Base-by-base conservation (phyloP, 2,329 filamentous ascomycete species). In the Tolypocladium amazonense region DNA sequence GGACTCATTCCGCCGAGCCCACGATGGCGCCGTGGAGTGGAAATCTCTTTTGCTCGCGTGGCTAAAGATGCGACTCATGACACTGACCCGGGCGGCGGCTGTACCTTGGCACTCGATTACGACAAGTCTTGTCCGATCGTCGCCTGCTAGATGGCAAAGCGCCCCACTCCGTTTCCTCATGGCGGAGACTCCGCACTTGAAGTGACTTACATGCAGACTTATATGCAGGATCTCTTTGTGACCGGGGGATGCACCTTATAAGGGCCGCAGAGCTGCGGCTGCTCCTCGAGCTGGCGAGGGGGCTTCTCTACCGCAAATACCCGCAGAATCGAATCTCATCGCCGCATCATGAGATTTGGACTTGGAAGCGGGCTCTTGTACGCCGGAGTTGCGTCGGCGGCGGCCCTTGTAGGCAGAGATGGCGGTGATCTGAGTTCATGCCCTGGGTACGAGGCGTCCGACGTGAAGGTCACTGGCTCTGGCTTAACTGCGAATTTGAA, bases 401-500 rank as follows among this genome's bases (percentile, higher is more conserved):
- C 61, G 6, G 61, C 61, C 54, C 50, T 67, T 27, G 43, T 61
- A 38, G 39, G 54, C 11, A 61, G 57, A 7, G 43, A 59, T 30
- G 43, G 53, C 18, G 60, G 60, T 57, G 37, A 20, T 20, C 55
- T 67, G 39, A 61, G 75, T 12, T 76, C 84, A 2, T 91, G 88
- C 66, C 86, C 87, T 0, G 88, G 88, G 18, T 92, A 91, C 73
- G 78, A 69, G 35, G 88, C 87, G 2, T 81, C 79, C 23, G 84
- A 88, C 68, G 77, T 90, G 18, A 70, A 76, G 57, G 72, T 77
- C 57, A 81, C 76, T 0, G 68, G 71, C 41, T 76, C 75, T 56
- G 83, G 83, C 11, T 74, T 94, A 58, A 88, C 83, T 1, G 91
- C 90, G 1, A 81, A 88, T 63, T 77, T 96, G 56, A 79, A 74